Evolutionary conservation across 164 flowering plant species (phyloP), one percentile per base, ranked within the genome.

Genomic region (Magnolia kwangsiensis): DNA sequence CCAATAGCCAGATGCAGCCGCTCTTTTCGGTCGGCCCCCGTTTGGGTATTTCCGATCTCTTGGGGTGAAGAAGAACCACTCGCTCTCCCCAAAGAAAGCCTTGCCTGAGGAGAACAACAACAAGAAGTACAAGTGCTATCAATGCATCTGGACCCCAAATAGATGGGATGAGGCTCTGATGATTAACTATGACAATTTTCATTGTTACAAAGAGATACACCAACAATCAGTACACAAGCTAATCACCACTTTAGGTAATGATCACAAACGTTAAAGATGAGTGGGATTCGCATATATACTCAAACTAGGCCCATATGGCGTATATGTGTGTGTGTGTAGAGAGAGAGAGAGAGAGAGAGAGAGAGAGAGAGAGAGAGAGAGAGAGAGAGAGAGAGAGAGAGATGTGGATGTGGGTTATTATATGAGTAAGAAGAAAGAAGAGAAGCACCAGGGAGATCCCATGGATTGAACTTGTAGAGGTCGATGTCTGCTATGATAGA

Each of bases 21-120:
- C 97, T 75, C 98, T 79, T 73, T 94, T 94, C 29, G 98, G 97
- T 37, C 98, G 69, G 0, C 94, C 89, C 31, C 98, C 98, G 73
- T 90, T 94, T 8, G 98, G 97, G 65, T 94, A 94, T 72, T 93
- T 37, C 45, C 45, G 45, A 37, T 37, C 45, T 37, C 45, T 37
- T 37, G 45, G 45, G 45, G 45, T 37, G 76, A 94, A 94, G 69
- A 94, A 94, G 71, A 91, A 94, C 98, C 98, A 94, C 76, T 94
- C 98, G 72, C 90, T 91, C 67, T 94, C 98, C 13, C 98, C 98
- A 66, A 92, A 92, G 16, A 80, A 77, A 2, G 98, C 98, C 77
- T 89, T 91, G 24, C 88, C 98, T 94, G 80, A 76, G 24, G 68
- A 82, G 68, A 82, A 77, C 27, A 19, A 65, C 24, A 65, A 37